A percentile compares a stretch with the other conserved stretches of the same genome.
Evolutionary conservation across 305 asterid genomes (phyloP).

Genomic region (Fraxinus nigra): DNA sequence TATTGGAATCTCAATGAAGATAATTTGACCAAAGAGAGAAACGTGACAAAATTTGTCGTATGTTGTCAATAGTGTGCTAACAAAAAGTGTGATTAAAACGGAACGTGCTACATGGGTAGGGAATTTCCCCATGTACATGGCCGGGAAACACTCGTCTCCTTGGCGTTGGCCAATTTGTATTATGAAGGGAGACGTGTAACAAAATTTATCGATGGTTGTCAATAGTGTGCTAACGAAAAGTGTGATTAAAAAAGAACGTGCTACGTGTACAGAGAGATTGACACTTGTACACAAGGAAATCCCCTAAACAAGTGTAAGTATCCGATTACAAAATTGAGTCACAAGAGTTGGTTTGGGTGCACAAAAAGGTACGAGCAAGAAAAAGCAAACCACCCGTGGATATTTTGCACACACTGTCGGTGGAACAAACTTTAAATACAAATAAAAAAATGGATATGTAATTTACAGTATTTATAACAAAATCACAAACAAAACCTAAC

Average conservation of each 20-base stretch:
- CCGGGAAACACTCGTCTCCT: neutral
- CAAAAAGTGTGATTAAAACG: slow-evolving; percentile 7
- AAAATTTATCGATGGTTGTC: neutral
- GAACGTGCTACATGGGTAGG: neutral
- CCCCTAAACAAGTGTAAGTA: neutral
- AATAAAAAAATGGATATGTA: slow-evolving; percentile 66
- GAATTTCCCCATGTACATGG: neutral
- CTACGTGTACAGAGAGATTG: neutral
- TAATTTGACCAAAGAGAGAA: neutral
- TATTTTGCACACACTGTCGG: slow-evolving; percentile 49
- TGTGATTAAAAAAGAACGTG: neutral
- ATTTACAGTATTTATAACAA: slow-evolving; percentile 65
- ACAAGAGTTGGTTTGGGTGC: slow-evolving; percentile 29
- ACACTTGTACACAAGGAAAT: neutral
- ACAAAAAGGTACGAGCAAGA: slow-evolving; percentile 1
- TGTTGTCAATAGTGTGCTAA: neutral
- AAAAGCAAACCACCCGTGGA: slow-evolving; percentile 27
- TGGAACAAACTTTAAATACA: slow-evolving; percentile 47
- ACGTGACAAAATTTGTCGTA: neutral
- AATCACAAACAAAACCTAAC: slow-evolving; percentile 1
- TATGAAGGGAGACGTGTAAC: neutral
- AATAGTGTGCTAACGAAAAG: neutral
- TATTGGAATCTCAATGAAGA: neutral
- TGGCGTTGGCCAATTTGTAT: neutral
- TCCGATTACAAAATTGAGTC: slow-evolving; percentile 13